Evolutionary conservation across 345 rosid species (phyloP), one percentile per base, ranked within the genome.

Genomic region (Xanthoceras sorbifolium): DNA sequence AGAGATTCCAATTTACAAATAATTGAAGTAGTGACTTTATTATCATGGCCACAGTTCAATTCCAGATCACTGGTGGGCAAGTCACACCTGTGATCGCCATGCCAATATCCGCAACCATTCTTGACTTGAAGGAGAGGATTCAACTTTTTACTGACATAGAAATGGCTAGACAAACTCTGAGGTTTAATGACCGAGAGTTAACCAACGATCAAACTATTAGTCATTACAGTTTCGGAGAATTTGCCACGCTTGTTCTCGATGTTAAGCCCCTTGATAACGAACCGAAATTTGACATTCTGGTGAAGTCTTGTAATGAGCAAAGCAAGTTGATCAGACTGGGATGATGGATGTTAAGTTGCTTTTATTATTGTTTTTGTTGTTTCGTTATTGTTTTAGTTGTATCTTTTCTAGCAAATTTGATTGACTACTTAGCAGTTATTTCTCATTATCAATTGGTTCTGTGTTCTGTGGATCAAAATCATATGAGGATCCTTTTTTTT

Each of bases 81-180:
- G 15, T 46, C 6, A 15, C 18, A 14, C 73, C 62, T 2, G 28
- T 29, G 28, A 31, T 70, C 36, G 4, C 14, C 29, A 52, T 52
- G 38, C 29, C 4, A 0, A 14, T 9, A 9, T 48, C 40, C 0
- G 61, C 59, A 69, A 5, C 62, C 28, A n/a, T 70, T 50, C 44
- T 31, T 31, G 62, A 52, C 34, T 17, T 52, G 46, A 70, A 50
- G 12, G 73, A 40, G 46, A 42, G 46, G 46, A 42, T 42, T 42
- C 46, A 10, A 42, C 46, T 42, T 10, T 42, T 42, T 10, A 42
- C 46, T 12, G 46, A 42, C 46, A 42, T 42, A 42, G 10, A 10
- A 12, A 42, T 42, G 46, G 10, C 46, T 42, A 9, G 46, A 42
- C 62, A 70, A 52, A 70, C 73, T 52, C 63, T 70, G 29, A 52